Evolutionary conservation across 495 filamentous ascomycete genomes (phyloP).

Genomic region (Saxispiralis lemnorum): DNA sequence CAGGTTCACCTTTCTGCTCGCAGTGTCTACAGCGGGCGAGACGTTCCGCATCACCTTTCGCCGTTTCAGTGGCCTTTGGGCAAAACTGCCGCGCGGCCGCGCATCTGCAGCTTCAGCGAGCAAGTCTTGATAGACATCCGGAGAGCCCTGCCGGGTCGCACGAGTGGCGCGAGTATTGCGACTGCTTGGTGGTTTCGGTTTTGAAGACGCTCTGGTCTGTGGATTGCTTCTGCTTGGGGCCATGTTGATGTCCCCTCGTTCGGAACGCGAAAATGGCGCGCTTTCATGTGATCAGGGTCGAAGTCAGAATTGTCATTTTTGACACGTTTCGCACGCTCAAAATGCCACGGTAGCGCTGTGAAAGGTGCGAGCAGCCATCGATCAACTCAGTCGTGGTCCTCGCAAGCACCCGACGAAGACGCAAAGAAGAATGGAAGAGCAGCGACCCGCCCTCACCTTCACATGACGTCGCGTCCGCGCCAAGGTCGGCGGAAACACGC

Average conservation of each 20-base stretch:
- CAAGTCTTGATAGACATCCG: constrained; percentile 16
- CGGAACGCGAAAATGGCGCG: constrained; percentile 6
- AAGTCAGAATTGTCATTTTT: background rate
- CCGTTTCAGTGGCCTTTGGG: constrained; percentile 13
- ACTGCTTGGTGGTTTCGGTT: background rate
- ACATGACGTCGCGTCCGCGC: too few relatives aligned
- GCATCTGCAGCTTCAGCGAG: constrained; percentile 14
- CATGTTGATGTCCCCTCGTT: constrained; percentile 4
- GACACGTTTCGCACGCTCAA: background rate
- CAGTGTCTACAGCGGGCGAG: background rate
- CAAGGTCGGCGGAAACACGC: too few relatives aligned
- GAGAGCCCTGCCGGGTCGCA: background rate
- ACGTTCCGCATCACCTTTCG: constrained; percentile 4
- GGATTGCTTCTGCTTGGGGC: constrained; percentile 13
- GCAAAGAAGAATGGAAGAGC: too few relatives aligned
- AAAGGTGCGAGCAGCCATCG: too few relatives aligned
- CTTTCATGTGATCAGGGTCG: constrained; percentile 7
- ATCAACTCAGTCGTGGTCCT: background rate
- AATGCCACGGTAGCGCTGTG: too few relatives aligned
- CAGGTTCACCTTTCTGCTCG: too few relatives aligned
- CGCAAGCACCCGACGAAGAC: background rate
- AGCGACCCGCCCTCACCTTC: too few relatives aligned
- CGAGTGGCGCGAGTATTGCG: background rate
- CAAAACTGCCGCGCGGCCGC: background rate
- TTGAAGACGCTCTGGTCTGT: constrained; percentile 1